Base-by-base conservation (phyloP, 768 basidiomycete genomes). In the Lanmaoa rubissima region DNA sequence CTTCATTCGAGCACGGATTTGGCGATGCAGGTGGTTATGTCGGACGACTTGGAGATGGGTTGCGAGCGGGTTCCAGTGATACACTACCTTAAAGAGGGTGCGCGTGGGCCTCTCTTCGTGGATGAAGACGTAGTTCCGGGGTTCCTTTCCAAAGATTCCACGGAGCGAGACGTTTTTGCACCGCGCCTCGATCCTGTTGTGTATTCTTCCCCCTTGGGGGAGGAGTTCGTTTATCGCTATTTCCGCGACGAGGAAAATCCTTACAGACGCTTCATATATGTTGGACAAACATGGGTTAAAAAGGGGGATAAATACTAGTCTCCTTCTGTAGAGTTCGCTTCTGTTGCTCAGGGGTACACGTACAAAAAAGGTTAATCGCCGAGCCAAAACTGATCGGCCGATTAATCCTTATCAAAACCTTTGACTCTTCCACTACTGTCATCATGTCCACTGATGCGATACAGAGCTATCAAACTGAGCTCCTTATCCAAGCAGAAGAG, bases 401-500 rank as follows among this genome's bases (percentile, higher is more conserved):
- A 26, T 43, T 8, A 8, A 47, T 39, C 32, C 32, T 21, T 14
- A 16, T 44, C 16, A 28, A 28, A 28, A 28, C 4, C 28, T 31
- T 28, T n/a, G 34, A 11, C 17, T 14, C 38, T 19, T 50, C 21
- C 28, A 13, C 44, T 21, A 8, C 17, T 47, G 24, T 48, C 53
- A 55, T 26, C 54, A 68, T 69, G 68, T 55, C 68, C 36, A 14
- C 51, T n/a, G 45, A 65, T 2, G 13, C 49, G 2, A 69, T 87
- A 4, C 70, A 79, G 44, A 52, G 67, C 9, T 84, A 86, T 66
- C 86, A 89, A 65, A 74, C 74, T 0, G 81, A 86, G 53, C 79
- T 93, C 51, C 90, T 93, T 57, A 75, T 83, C 57, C 81, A 85
- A 65, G 76, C 87, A 4, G 84, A 90, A 79, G 69, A 78, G 6